Evolutionary conservation across 2,329 filamentous ascomycete species (phyloP).

Genomic region (Talaromyces sp.): DNA sequence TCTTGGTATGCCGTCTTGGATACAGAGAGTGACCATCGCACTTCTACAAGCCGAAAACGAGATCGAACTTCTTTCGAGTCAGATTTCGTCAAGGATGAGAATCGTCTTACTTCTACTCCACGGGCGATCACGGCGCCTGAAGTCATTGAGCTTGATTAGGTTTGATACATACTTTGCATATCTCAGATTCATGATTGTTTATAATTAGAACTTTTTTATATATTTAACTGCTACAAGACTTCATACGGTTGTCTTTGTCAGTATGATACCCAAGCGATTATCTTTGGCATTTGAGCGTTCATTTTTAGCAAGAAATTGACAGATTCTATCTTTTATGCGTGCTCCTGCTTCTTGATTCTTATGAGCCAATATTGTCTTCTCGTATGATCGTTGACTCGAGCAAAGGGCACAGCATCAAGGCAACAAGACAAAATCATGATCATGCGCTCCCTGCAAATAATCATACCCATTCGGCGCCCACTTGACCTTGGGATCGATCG

Average conservation of each 20-base stretch:
- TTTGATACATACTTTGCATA: neutral
- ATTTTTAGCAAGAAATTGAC: constrained; percentile 8
- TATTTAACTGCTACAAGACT: neutral
- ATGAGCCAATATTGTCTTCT: too few relatives aligned
- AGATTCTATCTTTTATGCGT: neutral
- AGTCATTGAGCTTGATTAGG: constrained; percentile 27
- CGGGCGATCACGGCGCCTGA: constrained; percentile 14
- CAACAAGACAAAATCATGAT: constrained; percentile 34
- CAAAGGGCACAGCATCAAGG: constrained; percentile 7
- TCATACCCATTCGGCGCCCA: constrained; percentile 38
- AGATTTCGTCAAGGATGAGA: constrained; percentile 21
- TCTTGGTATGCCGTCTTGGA: constrained; percentile 57
- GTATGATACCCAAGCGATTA: constrained; percentile 14
- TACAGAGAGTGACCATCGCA: constrained; percentile 20
- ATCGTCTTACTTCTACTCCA: neutral
- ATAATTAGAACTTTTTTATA: neutral
- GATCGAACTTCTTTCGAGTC: constrained; percentile 20
- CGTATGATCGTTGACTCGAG: neutral
- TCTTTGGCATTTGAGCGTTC: constrained; percentile 2
- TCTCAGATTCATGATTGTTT: neutral
- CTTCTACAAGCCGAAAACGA: constrained; percentile 19
- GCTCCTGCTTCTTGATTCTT: neutral
- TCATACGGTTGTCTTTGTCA: neutral
- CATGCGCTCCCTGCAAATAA: constrained; percentile 36
- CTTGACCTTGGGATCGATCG: constrained; percentile 34